Conservation (phyloP, 1,284 basidiomycete species). For the Xerocomus nothofagi region DNA sequence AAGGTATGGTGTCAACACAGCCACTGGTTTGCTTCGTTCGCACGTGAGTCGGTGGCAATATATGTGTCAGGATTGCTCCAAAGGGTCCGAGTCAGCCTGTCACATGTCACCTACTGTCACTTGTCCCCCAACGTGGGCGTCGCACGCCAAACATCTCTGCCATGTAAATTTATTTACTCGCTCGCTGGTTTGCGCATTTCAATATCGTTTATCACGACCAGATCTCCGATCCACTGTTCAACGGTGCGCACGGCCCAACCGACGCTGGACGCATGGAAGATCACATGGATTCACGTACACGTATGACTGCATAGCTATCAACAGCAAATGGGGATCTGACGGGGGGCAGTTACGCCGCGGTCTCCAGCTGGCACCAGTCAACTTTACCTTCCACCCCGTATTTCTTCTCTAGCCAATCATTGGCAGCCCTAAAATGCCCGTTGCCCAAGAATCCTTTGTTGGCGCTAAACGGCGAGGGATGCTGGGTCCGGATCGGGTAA, state of each 20-base stretch:
- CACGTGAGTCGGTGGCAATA: conserved; percentile 22
- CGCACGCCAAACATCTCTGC: conserved; percentile 5
- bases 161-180: conserved; percentile 7
- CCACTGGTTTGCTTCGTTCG: conserved; percentile 26
- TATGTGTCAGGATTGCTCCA: conserved; percentile 7
- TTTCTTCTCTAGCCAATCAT: conserved; percentile 75
- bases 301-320: conserved; percentile 22
- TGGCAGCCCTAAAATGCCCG: conserved; percentile 86
- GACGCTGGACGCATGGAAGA: conserved; percentile 7
- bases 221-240: conserved; percentile 27
- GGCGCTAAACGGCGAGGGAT: conserved; percentile 83
- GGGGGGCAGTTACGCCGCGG: conserved; percentile 19
- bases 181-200: conserved; percentile 26
- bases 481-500: conserved; percentile 44
- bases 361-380: conserved; percentile 67
- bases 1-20: conserved; percentile 33
- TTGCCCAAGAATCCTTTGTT: conserved; percentile 88
- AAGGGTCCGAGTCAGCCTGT: conserved; percentile 21
- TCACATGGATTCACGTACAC: conserved; percentile 25
- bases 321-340: conserved; percentile 27
- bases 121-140: neutral
- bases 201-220: conserved; percentile 25
- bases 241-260: conserved; percentile 22
- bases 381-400: conserved; percentile 74
- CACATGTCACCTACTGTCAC: conserved; percentile 1